Conservation (phyloP, 2,329 filamentous ascomycete genomes). For the Phyllosticta capitalensis region DNA sequence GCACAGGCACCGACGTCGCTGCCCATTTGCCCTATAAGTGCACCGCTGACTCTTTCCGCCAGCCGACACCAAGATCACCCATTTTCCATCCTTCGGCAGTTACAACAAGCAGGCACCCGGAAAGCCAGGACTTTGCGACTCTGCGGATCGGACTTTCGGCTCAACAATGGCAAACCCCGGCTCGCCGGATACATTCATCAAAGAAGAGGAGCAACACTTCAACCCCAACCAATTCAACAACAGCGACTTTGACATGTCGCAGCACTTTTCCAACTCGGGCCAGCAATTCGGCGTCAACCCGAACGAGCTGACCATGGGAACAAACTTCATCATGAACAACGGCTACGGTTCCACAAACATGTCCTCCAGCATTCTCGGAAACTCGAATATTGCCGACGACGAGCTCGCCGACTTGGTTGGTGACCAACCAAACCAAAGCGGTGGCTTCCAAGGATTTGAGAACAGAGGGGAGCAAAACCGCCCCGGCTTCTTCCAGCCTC, state of each 20-base stretch:
- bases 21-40: constrained; percentile 6
- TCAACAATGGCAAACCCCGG: constrained; percentile 45
- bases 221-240: constrained; percentile 40
- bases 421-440: constrained; percentile 24
- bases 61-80: constrained; percentile 34
- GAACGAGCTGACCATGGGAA: constrained; percentile 68
- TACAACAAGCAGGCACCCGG: constrained; percentile 25
- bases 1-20: background rate
- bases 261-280: constrained; percentile 32
- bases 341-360: constrained; percentile 50
- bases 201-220: constrained; percentile 55
- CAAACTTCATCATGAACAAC: constrained; percentile 45
- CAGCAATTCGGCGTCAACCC: constrained; percentile 60
- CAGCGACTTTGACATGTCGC: constrained; percentile 43
- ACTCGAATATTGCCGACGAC: constrained; percentile 75
- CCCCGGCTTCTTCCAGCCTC: constrained; percentile 37
- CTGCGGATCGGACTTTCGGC: constrained; percentile 33
- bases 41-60: constrained; percentile 16
- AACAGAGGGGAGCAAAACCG: constrained; percentile 47
- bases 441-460: constrained; percentile 42
- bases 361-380: constrained; percentile 65
- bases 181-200: constrained; percentile 53
- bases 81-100: constrained; percentile 32
- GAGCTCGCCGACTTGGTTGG: constrained; percentile 69
- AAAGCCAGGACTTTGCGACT: constrained; percentile 29